Percentiles rank a stretch among this genome's conserved stretches.
Conservation (phyloP, 2,329 filamentous ascomycete species). For the Endocalyx cinctus region DNA sequence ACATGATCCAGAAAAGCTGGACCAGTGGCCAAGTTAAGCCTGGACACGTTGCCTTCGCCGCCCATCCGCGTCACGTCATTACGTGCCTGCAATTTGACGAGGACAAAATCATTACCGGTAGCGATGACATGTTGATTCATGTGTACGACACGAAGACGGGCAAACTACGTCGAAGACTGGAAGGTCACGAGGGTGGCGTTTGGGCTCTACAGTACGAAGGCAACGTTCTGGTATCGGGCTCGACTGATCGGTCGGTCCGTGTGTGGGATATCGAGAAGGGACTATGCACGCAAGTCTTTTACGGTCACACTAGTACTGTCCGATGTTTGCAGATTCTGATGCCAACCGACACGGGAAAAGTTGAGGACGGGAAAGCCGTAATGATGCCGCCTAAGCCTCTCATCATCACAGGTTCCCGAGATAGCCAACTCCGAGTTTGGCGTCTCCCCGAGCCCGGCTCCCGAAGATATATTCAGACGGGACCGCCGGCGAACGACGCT, state of each 20-base stretch:
- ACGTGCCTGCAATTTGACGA: constrained; percentile 97
- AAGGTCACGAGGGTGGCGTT: constrained; percentile 93
- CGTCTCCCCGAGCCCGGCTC: constrained; percentile 79
- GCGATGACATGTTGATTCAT: constrained; percentile 95
- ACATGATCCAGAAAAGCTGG: constrained; percentile 89
- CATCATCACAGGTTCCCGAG: constrained; percentile 94
- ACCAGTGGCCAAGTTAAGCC: constrained; percentile 82
- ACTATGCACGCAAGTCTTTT: constrained; percentile 89
- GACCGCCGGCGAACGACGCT: constrained; percentile 65
- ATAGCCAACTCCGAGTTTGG: constrained; percentile 93
- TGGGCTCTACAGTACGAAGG: constrained; percentile 97
- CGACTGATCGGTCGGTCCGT: constrained; percentile 94
- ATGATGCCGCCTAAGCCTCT: constrained; percentile 93
- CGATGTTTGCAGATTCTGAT: constrained; percentile 92
- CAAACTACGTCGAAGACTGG: constrained; percentile 73
- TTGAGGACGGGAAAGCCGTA: constrained; percentile 65
- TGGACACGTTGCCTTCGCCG: constrained; percentile 90
- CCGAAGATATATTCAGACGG: constrained; percentile 71
- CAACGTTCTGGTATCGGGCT: constrained; percentile 91
- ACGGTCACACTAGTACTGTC: constrained; percentile 96
- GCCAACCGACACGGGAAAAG: constrained; percentile 71
- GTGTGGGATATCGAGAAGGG: constrained; percentile 98
- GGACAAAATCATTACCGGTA: constrained; percentile 96
- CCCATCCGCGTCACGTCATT: constrained; percentile 92
- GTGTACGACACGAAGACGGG: constrained; percentile 97